Evolutionary conservation across 352 stramenopile genomes (phyloP).

Genomic region (Aphanomyces cochlioides): DNA sequence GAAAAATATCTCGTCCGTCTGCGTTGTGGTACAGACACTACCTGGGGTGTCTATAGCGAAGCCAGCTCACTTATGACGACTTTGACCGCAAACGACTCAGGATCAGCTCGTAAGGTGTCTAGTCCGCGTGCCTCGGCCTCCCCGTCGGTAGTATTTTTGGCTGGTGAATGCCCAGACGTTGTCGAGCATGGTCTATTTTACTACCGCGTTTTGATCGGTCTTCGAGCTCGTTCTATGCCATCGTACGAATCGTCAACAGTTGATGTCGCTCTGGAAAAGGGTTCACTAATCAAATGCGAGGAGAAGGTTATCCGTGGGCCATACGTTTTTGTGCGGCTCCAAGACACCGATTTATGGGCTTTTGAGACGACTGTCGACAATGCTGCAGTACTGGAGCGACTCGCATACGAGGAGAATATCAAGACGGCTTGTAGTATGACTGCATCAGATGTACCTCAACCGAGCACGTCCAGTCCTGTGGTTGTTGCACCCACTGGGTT

Average conservation of each 20-base stretch:
- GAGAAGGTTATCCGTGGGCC: constrained; percentile 56
- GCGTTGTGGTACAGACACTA: constrained; percentile 51
- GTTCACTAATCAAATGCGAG: constrained; percentile 46
- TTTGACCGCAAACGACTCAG: constrained; percentile 36
- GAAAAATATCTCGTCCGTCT: constrained; percentile 61
- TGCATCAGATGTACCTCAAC: too few relatives aligned
- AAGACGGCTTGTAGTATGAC: background rate
- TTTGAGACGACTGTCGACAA: constrained; percentile 64
- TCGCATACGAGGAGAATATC: constrained; percentile 22
- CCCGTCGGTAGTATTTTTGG: constrained; percentile 40
- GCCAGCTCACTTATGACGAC: constrained; percentile 57
- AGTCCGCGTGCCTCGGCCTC: background rate
- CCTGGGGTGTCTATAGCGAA: constrained; percentile 64
- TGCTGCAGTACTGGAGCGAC: constrained; percentile 42
- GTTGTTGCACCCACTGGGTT: constrained; percentile 49
- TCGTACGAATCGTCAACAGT: constrained; percentile 53
- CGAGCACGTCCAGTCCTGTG: constrained; percentile 15
- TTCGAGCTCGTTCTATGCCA: constrained; percentile 47
- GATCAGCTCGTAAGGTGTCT: constrained; percentile 7
- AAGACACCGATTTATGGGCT: constrained; percentile 51
- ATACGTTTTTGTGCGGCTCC: constrained; percentile 60
- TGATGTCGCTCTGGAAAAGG: constrained; percentile 51
- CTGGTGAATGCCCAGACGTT: constrained; percentile 58
- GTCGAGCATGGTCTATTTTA: constrained; percentile 60
- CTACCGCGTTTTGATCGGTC: constrained; percentile 50